Percentiles rank a stretch among this genome's conserved stretches.
phyloP scores from a whole-genome alignment of 495 filamentous ascomycete species.

The Tetracladium setigerum region DNA sequence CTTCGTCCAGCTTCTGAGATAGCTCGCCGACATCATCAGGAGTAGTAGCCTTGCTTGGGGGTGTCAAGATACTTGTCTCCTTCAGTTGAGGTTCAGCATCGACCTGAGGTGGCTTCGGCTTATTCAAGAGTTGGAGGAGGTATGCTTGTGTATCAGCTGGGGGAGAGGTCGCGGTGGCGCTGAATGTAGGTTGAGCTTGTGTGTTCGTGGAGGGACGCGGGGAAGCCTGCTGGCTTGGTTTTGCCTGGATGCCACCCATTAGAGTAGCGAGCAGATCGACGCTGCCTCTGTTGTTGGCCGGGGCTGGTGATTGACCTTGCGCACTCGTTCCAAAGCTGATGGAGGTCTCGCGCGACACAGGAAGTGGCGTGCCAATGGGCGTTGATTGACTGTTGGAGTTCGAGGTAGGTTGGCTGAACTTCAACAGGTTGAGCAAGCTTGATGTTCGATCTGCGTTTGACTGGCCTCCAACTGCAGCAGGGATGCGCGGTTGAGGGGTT shows the following conservation, averaged over 20 bases:
- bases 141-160: conserved; percentile 41
- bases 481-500: conserved; percentile 29
- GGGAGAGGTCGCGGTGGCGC: conserved; percentile 25
- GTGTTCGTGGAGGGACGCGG: conserved; percentile 2
- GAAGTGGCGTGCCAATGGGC: conserved; percentile 13
- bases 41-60: conserved; percentile 16
- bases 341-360: conserved; percentile 14
- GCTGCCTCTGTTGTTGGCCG: conserved; percentile 2
- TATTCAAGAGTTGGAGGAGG: conserved; percentile 43
- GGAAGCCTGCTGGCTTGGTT: conserved; percentile 6
- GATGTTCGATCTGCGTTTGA: conserved; percentile 51
- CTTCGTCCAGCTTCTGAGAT: conserved; percentile 15
- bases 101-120: conserved; percentile 44
- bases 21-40: conserved; percentile 16
- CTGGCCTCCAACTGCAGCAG: conserved; percentile 24
- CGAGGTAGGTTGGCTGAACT: conserved; percentile 60
- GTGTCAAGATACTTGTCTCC: conserved; percentile 11
- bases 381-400: conserved; percentile 8
- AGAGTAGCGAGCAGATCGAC: conserved; percentile 44
- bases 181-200: conserved; percentile 11
- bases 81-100: conserved; percentile 25
- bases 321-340: conserved; percentile 7
- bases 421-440: conserved; percentile 78
- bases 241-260: conserved; percentile 27
- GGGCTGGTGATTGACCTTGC: background rate